Conservation (phyloP, 768 basidiomycete species). For the Calocera viscosa region DNA sequence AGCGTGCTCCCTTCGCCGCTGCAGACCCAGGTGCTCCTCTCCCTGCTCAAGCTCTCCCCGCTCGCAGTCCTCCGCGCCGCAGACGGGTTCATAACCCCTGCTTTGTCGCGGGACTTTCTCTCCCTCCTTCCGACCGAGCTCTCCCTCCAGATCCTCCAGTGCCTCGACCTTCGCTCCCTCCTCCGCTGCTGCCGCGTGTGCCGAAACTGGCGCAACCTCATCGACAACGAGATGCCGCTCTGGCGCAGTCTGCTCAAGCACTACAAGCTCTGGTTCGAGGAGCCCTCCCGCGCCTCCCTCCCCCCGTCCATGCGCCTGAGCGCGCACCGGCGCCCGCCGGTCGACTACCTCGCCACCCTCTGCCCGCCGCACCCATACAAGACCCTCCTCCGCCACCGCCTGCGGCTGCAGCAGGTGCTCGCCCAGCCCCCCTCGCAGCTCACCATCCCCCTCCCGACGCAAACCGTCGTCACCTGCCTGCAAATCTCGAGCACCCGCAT, state of each 20-base stretch:
- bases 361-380: conserved; percentile 81
- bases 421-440: conserved; percentile 54
- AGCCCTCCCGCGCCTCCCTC: conserved; percentile 43
- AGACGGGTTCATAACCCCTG: conserved; percentile 77
- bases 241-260: conserved; percentile 79
- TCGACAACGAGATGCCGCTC: conserved; percentile 78
- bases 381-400: conserved; percentile 82
- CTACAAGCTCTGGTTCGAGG: conserved; percentile 83
- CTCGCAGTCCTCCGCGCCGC: conserved; percentile 82
- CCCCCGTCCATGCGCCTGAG: conserved; percentile 16
- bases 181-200: conserved; percentile 82
- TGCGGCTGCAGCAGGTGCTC: conserved; percentile 60
- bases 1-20: conserved; percentile 62
- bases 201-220: conserved; percentile 77
- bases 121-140: conserved; percentile 85
- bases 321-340: conserved; percentile 10
- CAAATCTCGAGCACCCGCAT: conserved; percentile 90
- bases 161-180: conserved; percentile 67
- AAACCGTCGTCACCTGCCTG: conserved; percentile 87
- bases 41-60: conserved; percentile 81
- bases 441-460: conserved; percentile 78
- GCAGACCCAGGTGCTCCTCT: conserved; percentile 88
- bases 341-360: conserved; percentile 28
- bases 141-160: conserved; percentile 75
- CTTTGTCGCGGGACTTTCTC: conserved; percentile 88